Evolutionary conservation across 257 asterid genomes (phyloP).

Genomic region (Linaria vulgaris): DNA sequence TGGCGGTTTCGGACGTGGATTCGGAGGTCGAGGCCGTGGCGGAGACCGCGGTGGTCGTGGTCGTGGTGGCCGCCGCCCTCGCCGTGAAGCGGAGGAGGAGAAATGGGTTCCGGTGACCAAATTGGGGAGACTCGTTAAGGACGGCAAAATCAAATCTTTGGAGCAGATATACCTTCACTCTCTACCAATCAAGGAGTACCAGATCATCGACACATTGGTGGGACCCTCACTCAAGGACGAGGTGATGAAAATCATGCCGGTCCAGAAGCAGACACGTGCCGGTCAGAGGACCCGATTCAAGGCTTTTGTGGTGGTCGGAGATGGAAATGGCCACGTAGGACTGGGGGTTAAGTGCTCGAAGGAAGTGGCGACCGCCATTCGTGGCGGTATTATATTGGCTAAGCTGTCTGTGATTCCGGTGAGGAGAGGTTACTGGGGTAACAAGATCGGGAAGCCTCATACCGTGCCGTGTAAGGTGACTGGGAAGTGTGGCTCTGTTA

Average conservation of each 20-base stretch:
- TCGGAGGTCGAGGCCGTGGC: conserved; percentile 43
- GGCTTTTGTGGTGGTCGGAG: conserved; percentile 64
- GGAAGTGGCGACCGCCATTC: conserved; percentile 65
- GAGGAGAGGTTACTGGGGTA: conserved; percentile 72
- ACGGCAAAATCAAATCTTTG: conserved; percentile 35
- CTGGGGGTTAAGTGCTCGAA: conserved; percentile 62
- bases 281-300: conserved; percentile 66
- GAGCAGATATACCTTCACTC: conserved; percentile 55
- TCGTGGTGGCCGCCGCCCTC: conserved; percentile 45
- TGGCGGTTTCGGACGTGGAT: conserved; percentile 47
- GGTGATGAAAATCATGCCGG: conserved; percentile 68
- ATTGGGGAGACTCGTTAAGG: conserved; percentile 45
- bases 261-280: conserved; percentile 65
- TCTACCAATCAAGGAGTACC: conserved; percentile 51
- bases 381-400: conserved; percentile 55
- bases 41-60: conserved; percentile 42
- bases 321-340: conserved; percentile 60
- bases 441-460: conserved; percentile 61
- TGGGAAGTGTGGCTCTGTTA: conserved; percentile 63
- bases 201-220: conserved; percentile 47
- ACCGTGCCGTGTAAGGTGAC: conserved; percentile 68
- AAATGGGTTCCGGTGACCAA: conserved; percentile 58
- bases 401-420: conserved; percentile 56
- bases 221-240: conserved; percentile 56
- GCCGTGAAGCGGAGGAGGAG: conserved; percentile 51